These are phyloP conservation scores for Fomitopsis pulvina DNA, from an alignment of 768 basidiomycete species.

Conservation along the genomic window DNA sequence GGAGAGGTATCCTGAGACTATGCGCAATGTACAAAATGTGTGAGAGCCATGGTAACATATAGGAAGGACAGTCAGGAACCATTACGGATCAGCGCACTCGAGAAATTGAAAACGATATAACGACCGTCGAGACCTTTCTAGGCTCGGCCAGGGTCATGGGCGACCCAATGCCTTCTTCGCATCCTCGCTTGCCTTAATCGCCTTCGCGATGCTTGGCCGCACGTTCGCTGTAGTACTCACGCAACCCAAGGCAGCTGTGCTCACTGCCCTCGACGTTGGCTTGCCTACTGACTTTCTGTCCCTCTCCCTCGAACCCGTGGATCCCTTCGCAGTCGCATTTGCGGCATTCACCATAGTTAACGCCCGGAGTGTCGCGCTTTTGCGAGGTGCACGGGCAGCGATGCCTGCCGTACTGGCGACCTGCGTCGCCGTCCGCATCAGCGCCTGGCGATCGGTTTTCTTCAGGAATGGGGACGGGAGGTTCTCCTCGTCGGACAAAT, in stretches of 20 bases:
- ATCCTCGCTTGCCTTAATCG: constrained; percentile 45
- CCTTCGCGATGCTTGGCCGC: constrained; percentile 39
- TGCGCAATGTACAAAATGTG: too few relatives aligned
- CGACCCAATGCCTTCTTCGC: constrained; percentile 39
- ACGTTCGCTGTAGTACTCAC: constrained; percentile 16
- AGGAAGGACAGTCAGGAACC: too few relatives aligned
- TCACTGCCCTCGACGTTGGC: constrained; percentile 6
- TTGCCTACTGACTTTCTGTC: neutral
- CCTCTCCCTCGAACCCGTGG: constrained; percentile 1
- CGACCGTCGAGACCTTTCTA: too few relatives aligned
- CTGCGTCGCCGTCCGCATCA: constrained; percentile 12
- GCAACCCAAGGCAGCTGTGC: neutral
- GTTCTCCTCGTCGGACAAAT: constrained; percentile 75
- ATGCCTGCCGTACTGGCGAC: neutral
- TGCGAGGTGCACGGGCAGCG: constrained; percentile 14
- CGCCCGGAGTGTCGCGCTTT: constrained; percentile 43
- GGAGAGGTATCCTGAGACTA: too few relatives aligned
- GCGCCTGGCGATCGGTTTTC: constrained; percentile 36
- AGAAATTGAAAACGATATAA: too few relatives aligned
- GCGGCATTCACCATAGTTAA: constrained; percentile 44
- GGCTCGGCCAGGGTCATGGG: too few relatives aligned
- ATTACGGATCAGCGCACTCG: too few relatives aligned
- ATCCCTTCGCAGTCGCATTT: constrained; percentile 36
- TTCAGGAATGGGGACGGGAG: constrained; percentile 81
- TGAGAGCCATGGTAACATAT: too few relatives aligned